These are phyloP conservation scores for Lentinula raphanica DNA, from an alignment of 768 basidiomycete genomes.

Conservation along the genomic window DNA sequence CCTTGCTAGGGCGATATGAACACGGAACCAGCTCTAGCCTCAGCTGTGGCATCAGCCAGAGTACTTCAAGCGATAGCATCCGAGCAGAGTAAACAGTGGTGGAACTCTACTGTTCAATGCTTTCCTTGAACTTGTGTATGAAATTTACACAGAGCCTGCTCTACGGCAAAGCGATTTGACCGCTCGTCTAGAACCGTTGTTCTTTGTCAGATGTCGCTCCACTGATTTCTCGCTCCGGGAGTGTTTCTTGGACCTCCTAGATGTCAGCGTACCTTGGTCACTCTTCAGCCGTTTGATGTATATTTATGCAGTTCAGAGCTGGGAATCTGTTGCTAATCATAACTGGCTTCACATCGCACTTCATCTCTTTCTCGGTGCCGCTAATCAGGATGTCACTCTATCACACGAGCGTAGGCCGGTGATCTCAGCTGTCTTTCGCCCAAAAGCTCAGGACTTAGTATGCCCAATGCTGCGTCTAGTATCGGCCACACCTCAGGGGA, in stretches of 20 bases:
- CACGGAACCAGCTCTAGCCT: slow-evolving; percentile 55
- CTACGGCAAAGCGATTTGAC: slow-evolving; percentile 92
- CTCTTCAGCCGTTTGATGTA: slow-evolving; percentile 81
- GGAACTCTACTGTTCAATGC: slow-evolving; percentile 68
- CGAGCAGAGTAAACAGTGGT: slow-evolving; percentile 84
- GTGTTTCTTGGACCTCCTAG: slow-evolving; percentile 85
- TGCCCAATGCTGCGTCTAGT: slow-evolving; percentile 78
- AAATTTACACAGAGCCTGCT: slow-evolving; percentile 85
- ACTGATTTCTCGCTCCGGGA: slow-evolving; percentile 75
- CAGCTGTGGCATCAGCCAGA: slow-evolving; percentile 78
- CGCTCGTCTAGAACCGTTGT: slow-evolving; percentile 86
- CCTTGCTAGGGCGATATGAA: slow-evolving; percentile 61
- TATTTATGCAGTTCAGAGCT: slow-evolving; percentile 87
- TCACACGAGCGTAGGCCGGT: slow-evolving; percentile 36
- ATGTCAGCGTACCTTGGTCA: slow-evolving; percentile 81
- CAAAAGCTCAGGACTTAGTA: slow-evolving; percentile 52
- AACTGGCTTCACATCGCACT: slow-evolving; percentile 94
- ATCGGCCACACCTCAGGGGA: slow-evolving; percentile 70
- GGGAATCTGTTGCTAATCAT: slow-evolving; percentile 88
- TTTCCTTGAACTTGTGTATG: slow-evolving; percentile 86
- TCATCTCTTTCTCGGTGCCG: slow-evolving; percentile 75
- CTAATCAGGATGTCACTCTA: slow-evolving; percentile 36
- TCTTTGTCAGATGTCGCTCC: slow-evolving; percentile 86
- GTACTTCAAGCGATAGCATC: slow-evolving; percentile 82
- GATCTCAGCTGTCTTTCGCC: slow-evolving; percentile 30